Evolutionary conservation across 2,329 filamentous ascomycete genomes (phyloP), one percentile per base, ranked within the genome.

Genomic region (Pseudogymnoascus sp.): DNA sequence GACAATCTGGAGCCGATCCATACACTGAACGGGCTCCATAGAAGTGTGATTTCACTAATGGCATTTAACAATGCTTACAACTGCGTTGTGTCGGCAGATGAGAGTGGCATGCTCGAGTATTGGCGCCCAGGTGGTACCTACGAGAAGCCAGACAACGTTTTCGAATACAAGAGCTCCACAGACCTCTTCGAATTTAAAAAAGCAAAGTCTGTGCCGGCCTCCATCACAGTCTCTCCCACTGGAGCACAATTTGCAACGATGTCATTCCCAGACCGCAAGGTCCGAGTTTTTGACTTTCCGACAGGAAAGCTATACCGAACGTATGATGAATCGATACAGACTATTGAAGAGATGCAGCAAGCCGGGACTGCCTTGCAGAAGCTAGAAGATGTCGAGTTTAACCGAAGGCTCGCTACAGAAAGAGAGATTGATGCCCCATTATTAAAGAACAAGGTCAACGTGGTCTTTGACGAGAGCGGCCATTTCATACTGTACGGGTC

Each of bases 151-250:
- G 87, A 92, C 67, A 91, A 85, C 60, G 92, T 99, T 15, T 99
- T 96, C 72, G 83, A 90, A 67, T 90, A 92, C 77, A 99, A 99
- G 76, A 96, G 91, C 72, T 87, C 89, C 1, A 99, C 94, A 2
- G 94, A 90, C 70, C 80, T 99, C 0, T 99, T 97, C 71, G 93
- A 96, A 60, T 97, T 99, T 78, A 97, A 96, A 72, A 97, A 97
- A 75, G 84, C 90, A 59, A 97, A 96, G 74, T 89, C 92, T 0
- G 83, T 88, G 0, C 92, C 93, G 0, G 85, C 87, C 3, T 90
- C 89, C 9, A 79, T 99, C 58, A 90, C 89, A 0, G 83, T 99
- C 55, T 97, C 94, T 0, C 92, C 92, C 0, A 88, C 88, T 0
- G 92, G 93, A 4, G 84, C 88, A 62, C 89, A 92, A 64, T 94